phyloP scores from a whole-genome alignment of 768 basidiomycete genomes.

The Russula earlei region DNA sequence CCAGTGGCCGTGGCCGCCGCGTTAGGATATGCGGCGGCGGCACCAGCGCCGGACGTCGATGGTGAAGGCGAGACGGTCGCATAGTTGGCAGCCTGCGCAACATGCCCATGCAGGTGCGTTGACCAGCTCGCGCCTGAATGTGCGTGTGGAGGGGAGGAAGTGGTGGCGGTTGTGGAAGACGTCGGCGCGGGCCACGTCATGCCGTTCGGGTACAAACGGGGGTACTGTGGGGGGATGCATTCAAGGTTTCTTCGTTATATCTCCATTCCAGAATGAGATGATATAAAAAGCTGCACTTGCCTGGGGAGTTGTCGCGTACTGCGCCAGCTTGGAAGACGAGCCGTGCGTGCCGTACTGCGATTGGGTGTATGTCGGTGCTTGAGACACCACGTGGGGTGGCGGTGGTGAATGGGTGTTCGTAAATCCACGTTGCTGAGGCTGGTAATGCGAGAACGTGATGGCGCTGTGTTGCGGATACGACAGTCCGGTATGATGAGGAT shows the following conservation, averaged over 20 bases:
- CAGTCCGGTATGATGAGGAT: background rate
- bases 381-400: background rate
- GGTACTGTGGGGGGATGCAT: too few species aligned
- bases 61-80: background rate
- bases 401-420: slow-evolving; percentile 1
- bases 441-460: slow-evolving; percentile 20
- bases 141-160: background rate
- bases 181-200: slow-evolving; percentile 3
- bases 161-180: background rate
- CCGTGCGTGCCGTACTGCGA: background rate
- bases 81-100: background rate
- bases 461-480: slow-evolving; percentile 9
- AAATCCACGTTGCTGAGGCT: slow-evolving; percentile 19
- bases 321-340: slow-evolving; percentile 2
- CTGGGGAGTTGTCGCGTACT: background rate
- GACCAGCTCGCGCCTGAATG: slow-evolving; percentile 1
- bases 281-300: background rate
- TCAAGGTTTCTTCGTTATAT: too few species aligned
- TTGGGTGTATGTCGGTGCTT: background rate
- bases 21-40: background rate
- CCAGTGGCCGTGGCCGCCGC: background rate
- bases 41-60: slow-evolving; percentile 2
- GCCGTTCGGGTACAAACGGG: slow-evolving; percentile 8
- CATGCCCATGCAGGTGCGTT: background rate
- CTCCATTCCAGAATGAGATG: too few species aligned